Evolutionary conservation across 768 basidiomycete genomes (phyloP), one percentile per base, ranked within the genome.

Genomic region (Serendipita sp.): DNA sequence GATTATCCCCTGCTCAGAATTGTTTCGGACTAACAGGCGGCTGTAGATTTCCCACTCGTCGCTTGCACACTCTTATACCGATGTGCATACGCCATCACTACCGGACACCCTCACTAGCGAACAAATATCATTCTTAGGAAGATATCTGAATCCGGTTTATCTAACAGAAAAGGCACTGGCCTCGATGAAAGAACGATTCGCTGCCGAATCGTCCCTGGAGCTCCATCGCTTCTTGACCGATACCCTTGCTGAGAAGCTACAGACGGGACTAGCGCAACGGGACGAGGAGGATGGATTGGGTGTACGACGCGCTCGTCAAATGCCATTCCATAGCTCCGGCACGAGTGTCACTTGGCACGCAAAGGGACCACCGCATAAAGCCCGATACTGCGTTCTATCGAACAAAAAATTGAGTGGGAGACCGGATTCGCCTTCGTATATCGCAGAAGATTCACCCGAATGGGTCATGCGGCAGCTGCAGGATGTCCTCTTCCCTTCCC

Each of bases 361-460:
- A 71, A 83, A 83, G 70, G 92, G 94, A 1, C 95, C 95, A 0
- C 91, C 95, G 34, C 92, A 94, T 73, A 92, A 94, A 73, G 91
- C 90, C 81, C 89, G 95, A 38, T 97, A 93, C 78, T 87, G 89
- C 73, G 79, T 80, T 2, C 84, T 94, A 32, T 34, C 58, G 75
- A 74, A 75, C 28, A 77, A 74, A 3, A 76, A 75, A n/a, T 74
- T 72, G 47, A 75, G 75, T 48, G 78, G 79, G 16, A 80, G 81
- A 44, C 76, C 78, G 16, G 81, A 79, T 35, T 79, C 82, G 32
- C 76, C 80, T 36, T 74, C 80, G 18, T 77, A 78, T n/a, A 76
- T 81, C 18, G 81, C 81, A 66, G 78, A 79, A 67, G 35, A 44
- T 13, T 60, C 66, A 10, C 65, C 65, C 13, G 73, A 71, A 10